Conservation (phyloP, 73 alveolate species). For the Blepharisma japonicum region DNA sequence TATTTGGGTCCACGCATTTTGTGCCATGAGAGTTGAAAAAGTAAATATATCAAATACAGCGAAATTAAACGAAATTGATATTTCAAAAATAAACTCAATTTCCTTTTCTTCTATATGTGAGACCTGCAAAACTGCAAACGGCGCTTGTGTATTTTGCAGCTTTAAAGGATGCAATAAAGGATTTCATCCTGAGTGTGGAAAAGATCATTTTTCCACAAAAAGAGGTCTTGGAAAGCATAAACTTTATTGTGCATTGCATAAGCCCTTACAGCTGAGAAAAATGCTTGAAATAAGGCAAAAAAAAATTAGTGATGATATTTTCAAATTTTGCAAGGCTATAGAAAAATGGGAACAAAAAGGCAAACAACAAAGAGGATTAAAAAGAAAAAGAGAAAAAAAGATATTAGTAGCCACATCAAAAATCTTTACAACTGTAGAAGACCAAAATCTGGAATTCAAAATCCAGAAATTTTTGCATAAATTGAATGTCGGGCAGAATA, state of each 20-base stretch:
- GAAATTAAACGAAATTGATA: background rate
- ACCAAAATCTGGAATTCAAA: background rate
- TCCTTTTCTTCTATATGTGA: background rate
- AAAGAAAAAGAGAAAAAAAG: background rate
- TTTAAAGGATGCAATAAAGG: background rate
- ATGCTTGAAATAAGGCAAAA: background rate
- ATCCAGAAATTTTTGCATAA: conserved; percentile 10
- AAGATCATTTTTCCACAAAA: background rate
- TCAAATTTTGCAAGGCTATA: conserved; percentile 14
- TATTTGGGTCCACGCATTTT: conserved; percentile 17
- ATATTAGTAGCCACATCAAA: background rate
- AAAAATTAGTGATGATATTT: background rate
- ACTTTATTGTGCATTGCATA: background rate
- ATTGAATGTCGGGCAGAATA: background rate
- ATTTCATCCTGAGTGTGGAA: background rate
- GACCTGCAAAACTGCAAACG: background rate
- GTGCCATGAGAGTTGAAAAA: background rate
- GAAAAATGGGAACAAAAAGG: conserved; percentile 1
- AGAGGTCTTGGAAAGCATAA: background rate
- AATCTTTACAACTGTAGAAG: conserved; percentile 1
- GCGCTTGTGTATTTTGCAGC: background rate
- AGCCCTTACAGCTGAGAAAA: conserved; percentile 23
- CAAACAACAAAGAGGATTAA: background rate
- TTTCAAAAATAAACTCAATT: background rate
- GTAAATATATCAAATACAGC: background rate